Base-by-base conservation (phyloP, 1,139 yeast genomes). In the Arxiozyma telluris region DNA sequence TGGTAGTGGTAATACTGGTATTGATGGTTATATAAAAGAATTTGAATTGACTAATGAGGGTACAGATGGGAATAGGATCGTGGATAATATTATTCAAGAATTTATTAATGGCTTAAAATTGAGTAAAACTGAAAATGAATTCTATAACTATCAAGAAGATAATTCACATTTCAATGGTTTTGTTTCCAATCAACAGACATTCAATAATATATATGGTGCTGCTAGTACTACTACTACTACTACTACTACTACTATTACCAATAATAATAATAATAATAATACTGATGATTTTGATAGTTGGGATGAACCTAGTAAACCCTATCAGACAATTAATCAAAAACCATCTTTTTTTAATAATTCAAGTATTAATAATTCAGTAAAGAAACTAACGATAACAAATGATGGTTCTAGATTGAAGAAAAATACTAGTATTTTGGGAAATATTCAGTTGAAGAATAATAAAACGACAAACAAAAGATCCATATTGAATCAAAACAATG, bases 111-210 rank as follows among this genome's bases (percentile, higher is more conserved):
- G 46, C 4, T 39, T 50, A 23, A 46, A 47, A 20, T 38, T 52
- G n/a, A 49, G 47, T 43, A 41, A 77, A 15, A 75, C 69, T 9
- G 70, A 67, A 18, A 77, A 72, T 17, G 74, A 72, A 17, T 27
- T 41, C 4, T 45, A 27, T 27, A 20, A 38, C 22, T 44, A 25
- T 18, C 47, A 18, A 25, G 47, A 44, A 18, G 47, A 18, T 18
- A 18, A 45, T 30, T 27, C 39, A 34, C 6, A 15, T 34, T 12
- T n/a, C 9, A 34, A 15, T 3, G 39, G 17, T 2, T 34, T 34
- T 34, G 17, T 34, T 34, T 34, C 39, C n/a, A 34, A 15, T 34
- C 23, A 45, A 18, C 25, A 30, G 20, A 9, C 41, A 20, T 43
- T 47, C 38, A 38, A 38, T 21, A 20, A 34, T 22, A 21, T 22